Evolutionary conservation across 176 grass and related monocot genomes (phyloP).

Genomic region (Aechmea fasciata): DNA sequence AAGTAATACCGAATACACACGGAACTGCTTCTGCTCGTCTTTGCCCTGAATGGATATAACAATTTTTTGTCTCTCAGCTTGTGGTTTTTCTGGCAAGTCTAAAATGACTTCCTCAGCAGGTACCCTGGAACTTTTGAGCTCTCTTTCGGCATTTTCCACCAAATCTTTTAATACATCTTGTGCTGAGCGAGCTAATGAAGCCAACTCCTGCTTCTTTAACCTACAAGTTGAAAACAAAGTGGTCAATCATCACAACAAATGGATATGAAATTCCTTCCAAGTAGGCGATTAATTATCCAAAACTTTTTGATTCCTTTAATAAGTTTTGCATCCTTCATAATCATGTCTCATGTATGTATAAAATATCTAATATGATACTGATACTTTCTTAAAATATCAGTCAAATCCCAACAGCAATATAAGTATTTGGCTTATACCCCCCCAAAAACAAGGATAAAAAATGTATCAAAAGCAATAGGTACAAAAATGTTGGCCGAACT

Average conservation of each 20-base stretch:
- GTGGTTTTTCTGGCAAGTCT: slow-evolving; percentile 26
- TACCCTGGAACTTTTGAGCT: slow-evolving; percentile 22
- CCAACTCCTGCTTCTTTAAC: slow-evolving; percentile 47
- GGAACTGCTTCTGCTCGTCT: slow-evolving; percentile 42
- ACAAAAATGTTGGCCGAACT: too few species aligned
- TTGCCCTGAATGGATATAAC: slow-evolving; percentile 76
- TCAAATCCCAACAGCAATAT: too few species aligned
- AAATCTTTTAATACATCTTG: slow-evolving; percentile 37
- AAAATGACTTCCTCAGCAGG: slow-evolving; percentile 33
- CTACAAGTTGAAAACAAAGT: slow-evolving; percentile 30
- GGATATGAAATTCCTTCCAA: background rate
- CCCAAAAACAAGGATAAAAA: too few species aligned
- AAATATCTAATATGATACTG: too few species aligned
- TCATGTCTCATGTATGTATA: too few species aligned
- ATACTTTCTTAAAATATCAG: too few species aligned
- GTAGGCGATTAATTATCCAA: background rate
- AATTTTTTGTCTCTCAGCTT: slow-evolving; percentile 42
- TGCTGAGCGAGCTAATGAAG: slow-evolving; percentile 39
- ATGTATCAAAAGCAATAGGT: too few species aligned
- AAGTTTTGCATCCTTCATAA: too few species aligned
- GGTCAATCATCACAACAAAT: background rate
- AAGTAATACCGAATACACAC: slow-evolving; percentile 54
- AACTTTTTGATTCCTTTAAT: too few species aligned
- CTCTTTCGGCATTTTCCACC: slow-evolving; percentile 30
- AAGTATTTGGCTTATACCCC: too few species aligned